These are phyloP conservation scores for Schizochytrium sp. DNA, from an alignment of 108 stramenopile genomes.

Conservation along the genomic window DNA sequence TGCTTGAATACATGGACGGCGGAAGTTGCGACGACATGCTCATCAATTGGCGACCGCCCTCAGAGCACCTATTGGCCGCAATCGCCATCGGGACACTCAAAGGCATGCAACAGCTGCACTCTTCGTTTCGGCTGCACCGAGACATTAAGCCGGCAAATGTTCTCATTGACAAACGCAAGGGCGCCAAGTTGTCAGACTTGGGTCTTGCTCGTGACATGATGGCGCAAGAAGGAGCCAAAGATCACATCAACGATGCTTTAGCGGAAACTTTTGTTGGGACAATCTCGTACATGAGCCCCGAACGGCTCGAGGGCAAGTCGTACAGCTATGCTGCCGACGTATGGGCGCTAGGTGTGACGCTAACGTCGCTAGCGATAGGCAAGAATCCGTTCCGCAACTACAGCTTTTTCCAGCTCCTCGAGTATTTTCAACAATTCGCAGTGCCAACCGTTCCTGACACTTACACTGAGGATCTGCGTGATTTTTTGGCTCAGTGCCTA, in stretches of 20 bases:
- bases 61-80: conserved; percentile 28
- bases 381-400: not conserved
- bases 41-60: not conserved
- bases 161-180: conserved; percentile 32
- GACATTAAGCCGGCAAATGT: conserved; percentile 29
- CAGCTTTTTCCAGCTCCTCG: conserved; percentile 12
- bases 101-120: conserved; percentile 39
- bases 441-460: not conserved
- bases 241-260: not conserved
- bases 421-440: not conserved
- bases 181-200: conserved; percentile 43
- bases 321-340: conserved; percentile 30
- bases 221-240: conserved; percentile 17
- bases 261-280: conserved; percentile 57
- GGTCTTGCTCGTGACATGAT: conserved; percentile 36
- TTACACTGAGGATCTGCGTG: not conserved
- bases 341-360: conserved; percentile 9
- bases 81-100: conserved; percentile 28
- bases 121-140: conserved; percentile 31
- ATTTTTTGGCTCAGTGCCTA: conserved; percentile 29
- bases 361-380: not conserved
- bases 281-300: conserved; percentile 54
- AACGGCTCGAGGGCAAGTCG: conserved; percentile 48
- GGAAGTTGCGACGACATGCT: conserved; percentile 30
- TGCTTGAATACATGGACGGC: conserved; percentile 33